A percentile compares a stretch with the other conserved stretches of the same genome.
Evolutionary conservation across 2,329 filamentous ascomycete species (phyloP).

Genomic region (Chaetomium strumarium): DNA sequence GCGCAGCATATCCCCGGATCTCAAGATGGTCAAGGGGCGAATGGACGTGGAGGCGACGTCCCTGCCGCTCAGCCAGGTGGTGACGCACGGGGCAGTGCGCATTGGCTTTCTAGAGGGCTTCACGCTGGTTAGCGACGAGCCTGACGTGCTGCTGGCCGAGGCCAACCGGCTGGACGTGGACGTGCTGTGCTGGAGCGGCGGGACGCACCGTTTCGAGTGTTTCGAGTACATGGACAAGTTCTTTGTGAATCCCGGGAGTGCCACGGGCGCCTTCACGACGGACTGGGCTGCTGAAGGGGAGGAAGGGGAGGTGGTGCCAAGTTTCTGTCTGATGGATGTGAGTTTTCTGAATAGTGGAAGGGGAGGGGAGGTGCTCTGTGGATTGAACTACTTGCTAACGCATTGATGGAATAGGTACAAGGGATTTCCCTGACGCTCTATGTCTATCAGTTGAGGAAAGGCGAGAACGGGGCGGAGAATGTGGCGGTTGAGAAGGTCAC

Average conservation of each 20-base stretch:
- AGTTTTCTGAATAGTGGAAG: slow-evolving; percentile 36
- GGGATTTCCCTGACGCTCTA: slow-evolving; percentile 93
- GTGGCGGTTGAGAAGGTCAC: slow-evolving; percentile 83
- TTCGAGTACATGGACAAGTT: slow-evolving; percentile 72
- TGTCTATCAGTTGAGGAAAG: slow-evolving; percentile 80
- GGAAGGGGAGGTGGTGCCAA: slow-evolving; percentile 72
- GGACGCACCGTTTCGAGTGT: slow-evolving; percentile 62
- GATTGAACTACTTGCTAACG: slow-evolving; percentile 4
- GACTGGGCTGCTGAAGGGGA: slow-evolving; percentile 46
- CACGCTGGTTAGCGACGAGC: slow-evolving; percentile 60
- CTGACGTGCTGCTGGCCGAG: slow-evolving; percentile 60
- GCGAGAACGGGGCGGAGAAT: slow-evolving; percentile 69
- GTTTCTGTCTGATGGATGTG: slow-evolving; percentile 97
- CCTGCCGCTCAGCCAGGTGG: slow-evolving; percentile 59
- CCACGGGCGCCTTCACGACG: slow-evolving; percentile 57
- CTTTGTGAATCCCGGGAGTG: slow-evolving; percentile 64
- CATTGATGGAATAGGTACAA: slow-evolving; percentile 62
- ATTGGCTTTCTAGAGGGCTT: slow-evolving; percentile 65
- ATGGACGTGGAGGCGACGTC: slow-evolving; percentile 62
- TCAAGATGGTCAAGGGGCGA: slow-evolving; percentile 63
- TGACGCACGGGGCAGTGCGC: slow-evolving; percentile 59
- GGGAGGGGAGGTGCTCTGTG: background rate
- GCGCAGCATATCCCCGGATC: slow-evolving; percentile 64
- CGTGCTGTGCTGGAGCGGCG: slow-evolving; percentile 59
- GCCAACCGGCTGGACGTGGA: slow-evolving; percentile 64